phyloP scores from a whole-genome alignment of 768 basidiomycete species.

The Xerocomellus chrysenteron region DNA sequence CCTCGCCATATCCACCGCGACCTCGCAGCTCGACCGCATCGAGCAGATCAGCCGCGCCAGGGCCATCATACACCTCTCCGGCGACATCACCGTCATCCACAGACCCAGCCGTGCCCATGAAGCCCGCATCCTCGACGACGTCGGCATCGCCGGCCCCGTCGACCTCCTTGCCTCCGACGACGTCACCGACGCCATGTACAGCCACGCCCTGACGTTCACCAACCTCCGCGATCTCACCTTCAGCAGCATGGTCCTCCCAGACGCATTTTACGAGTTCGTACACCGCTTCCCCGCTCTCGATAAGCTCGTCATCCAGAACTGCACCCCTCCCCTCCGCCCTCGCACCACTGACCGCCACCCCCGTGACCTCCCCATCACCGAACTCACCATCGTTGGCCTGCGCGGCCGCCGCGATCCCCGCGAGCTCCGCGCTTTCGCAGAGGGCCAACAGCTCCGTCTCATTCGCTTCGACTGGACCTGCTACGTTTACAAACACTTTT shows the following conservation, averaged over 20 bases:
- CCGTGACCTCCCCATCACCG: conserved; percentile 41
- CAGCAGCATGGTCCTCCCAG: conserved; percentile 37
- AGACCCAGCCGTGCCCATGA: conserved; percentile 24
- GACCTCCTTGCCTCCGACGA: conserved; percentile 22
- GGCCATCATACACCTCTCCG: conserved; percentile 19
- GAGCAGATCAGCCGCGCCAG: conserved; percentile 30
- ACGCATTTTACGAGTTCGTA: conserved; percentile 35
- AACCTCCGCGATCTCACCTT: conserved; percentile 40
- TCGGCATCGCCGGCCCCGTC: conserved; percentile 16
- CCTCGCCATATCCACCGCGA: conserved; percentile 26
- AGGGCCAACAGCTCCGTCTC: conserved; percentile 36
- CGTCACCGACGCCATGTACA: conserved; percentile 22
- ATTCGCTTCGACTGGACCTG: conserved; percentile 46
- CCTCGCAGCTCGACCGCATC: conserved; percentile 20
- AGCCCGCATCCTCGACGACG: conserved; percentile 26
- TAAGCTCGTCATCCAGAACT: conserved; percentile 42
- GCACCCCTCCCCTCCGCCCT: conserved; percentile 26
- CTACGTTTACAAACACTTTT: conserved; percentile 36
- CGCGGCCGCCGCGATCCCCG: conserved; percentile 29
- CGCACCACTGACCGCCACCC: conserved; percentile 27
- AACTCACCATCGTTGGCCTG: conserved; percentile 40
- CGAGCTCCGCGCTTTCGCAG: conserved; percentile 34
- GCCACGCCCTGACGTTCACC: conserved; percentile 24
- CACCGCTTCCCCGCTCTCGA: conserved; percentile 39
- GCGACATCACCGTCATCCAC: conserved; percentile 14